Percentiles rank a stretch among this genome's conserved stretches.
These are phyloP conservation scores for Ogataea sp. DNA, from an alignment of 805 yeast genomes.

Conservation along the genomic window DNA sequence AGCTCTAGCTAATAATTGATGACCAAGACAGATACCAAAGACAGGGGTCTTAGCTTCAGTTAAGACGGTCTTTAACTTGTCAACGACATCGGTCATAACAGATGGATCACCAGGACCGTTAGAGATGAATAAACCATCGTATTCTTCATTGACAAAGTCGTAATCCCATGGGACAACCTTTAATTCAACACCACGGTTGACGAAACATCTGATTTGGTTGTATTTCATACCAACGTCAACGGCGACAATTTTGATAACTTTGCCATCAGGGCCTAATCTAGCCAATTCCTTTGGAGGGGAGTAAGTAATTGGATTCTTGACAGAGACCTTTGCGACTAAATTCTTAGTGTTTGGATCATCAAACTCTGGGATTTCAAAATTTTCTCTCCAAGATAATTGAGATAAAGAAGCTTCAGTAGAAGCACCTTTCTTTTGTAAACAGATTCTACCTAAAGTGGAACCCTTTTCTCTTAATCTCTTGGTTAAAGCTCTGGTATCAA, in stretches of 20 bases:
- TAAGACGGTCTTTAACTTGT: constrained; percentile 49
- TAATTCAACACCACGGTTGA: constrained; percentile 91
- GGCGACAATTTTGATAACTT: constrained; percentile 74
- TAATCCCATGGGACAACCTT: constrained; percentile 95
- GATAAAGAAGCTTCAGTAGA: constrained; percentile 26
- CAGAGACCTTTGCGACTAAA: constrained; percentile 87
- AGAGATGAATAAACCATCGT: constrained; percentile 92
- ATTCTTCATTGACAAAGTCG: constrained; percentile 71
- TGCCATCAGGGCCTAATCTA: constrained; percentile 61
- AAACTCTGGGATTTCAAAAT: constrained; percentile 79
- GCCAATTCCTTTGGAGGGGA: constrained; percentile 52
- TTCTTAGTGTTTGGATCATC: constrained; percentile 87
- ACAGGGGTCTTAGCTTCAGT: constrained; percentile 72
- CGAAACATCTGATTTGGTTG: constrained; percentile 96
- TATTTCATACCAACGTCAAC: constrained; percentile 97
- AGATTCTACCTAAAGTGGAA: constrained; percentile 85
- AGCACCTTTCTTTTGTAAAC: constrained; percentile 41
- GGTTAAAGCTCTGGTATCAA: constrained; percentile 93
- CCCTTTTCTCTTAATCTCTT: constrained; percentile 90
- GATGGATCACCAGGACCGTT: constrained; percentile 99
- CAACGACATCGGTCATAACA: constrained; percentile 62
- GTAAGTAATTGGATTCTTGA: constrained; percentile 66
- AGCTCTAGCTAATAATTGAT: constrained; percentile 92
- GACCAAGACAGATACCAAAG: constrained; percentile 97
- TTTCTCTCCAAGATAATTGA: constrained; percentile 43